phyloP scores from a whole-genome alignment of 2,329 filamentous ascomycete genomes.

The Sporothrix brunneoviolacea region DNA sequence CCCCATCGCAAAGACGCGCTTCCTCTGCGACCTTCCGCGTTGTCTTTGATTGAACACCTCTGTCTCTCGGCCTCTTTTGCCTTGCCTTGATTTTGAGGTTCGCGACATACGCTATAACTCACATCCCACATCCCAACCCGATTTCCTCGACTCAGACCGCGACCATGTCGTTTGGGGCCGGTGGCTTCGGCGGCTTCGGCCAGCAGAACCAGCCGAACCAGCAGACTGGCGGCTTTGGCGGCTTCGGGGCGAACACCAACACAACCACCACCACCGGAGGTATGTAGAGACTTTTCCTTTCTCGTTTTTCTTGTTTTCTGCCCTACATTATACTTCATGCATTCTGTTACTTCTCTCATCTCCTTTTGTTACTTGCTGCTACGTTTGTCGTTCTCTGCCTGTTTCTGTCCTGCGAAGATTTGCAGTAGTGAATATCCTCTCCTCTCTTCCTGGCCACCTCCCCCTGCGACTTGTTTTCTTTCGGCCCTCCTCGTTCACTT shows the following conservation, averaged over 20 bases:
- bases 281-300: slow-evolving; percentile 34
- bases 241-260: slow-evolving; percentile 43
- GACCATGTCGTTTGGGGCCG: slow-evolving; percentile 49
- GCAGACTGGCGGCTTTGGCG: slow-evolving; percentile 44
- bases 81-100: too few relatives aligned
- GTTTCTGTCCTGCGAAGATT: neutral
- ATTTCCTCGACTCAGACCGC: neutral
- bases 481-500: too few relatives aligned
- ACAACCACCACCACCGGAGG: slow-evolving; percentile 39
- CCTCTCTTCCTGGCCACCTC: neutral
- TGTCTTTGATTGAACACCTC: too few relatives aligned
- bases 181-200: slow-evolving; percentile 54
- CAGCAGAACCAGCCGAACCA: slow-evolving; percentile 40
- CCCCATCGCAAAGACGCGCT: too few relatives aligned
- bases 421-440: neutral
- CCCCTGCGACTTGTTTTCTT: too few relatives aligned
- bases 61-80: too few relatives aligned
- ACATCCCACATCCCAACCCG: too few relatives aligned
- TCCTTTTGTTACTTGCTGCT: neutral
- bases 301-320: neutral
- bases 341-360: neutral
- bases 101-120: too few relatives aligned
- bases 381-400: neutral
- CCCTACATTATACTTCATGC: slow-evolving; percentile 8
- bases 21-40: too few relatives aligned